Evolutionary conservation across 768 basidiomycete species (phyloP).

Genomic region (Russula earlei): DNA sequence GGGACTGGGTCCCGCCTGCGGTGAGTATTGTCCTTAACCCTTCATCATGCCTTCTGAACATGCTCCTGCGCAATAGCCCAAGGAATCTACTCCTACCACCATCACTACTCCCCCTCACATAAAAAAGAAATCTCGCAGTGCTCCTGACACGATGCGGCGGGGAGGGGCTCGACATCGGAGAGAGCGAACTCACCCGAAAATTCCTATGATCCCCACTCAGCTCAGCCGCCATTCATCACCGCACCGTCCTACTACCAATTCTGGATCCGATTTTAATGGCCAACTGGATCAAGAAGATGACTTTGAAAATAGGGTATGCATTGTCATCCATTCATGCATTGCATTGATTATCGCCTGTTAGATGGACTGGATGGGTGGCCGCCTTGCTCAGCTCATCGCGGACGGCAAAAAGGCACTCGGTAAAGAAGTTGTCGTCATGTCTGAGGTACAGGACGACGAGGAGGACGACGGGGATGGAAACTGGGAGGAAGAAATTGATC

Average conservation of each 20-base stretch:
- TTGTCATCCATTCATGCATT: neutral
- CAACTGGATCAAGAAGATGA: slow-evolving; percentile 9
- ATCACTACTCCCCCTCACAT: slow-evolving; percentile 31
- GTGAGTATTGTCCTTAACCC: neutral
- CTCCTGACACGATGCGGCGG: slow-evolving; percentile 27
- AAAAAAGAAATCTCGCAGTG: slow-evolving; percentile 30
- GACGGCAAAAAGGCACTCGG: slow-evolving; percentile 72
- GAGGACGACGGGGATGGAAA: slow-evolving; percentile 65
- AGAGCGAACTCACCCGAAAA: slow-evolving; percentile 22
- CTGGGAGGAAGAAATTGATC: slow-evolving; percentile 61
- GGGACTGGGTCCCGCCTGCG: slow-evolving; percentile 36
- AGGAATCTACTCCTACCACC: slow-evolving; percentile 21
- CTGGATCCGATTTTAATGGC: slow-evolving; percentile 36
- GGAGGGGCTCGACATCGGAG: slow-evolving; percentile 32
- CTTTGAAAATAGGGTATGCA: slow-evolving; percentile 15
- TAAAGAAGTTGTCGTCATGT: slow-evolving; percentile 71
- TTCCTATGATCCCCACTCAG: slow-evolving; percentile 13
- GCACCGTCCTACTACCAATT: slow-evolving; percentile 26
- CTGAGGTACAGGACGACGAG: slow-evolving; percentile 63
- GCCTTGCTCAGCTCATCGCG: slow-evolving; percentile 58
- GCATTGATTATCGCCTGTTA: slow-evolving; percentile 24
- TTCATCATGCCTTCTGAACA: neutral
- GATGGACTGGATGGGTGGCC: slow-evolving; percentile 81
- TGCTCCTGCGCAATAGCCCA: neutral
- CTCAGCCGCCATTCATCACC: slow-evolving; percentile 22